These are phyloP conservation scores for Dendrothele bispora DNA, from an alignment of 768 basidiomycete species.

Conservation along the genomic window DNA sequence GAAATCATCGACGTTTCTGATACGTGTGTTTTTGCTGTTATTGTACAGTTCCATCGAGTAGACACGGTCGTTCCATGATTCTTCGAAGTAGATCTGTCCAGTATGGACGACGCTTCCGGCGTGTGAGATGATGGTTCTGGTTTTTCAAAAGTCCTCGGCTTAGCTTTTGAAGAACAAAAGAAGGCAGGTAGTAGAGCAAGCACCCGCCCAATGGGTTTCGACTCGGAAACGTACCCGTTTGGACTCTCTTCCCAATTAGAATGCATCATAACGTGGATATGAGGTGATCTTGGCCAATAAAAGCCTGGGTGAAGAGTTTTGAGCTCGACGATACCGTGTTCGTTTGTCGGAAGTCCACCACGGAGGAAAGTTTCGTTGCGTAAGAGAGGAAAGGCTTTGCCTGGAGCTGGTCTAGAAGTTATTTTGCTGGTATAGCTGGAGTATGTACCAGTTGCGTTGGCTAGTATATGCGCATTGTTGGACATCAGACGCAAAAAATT, in stretches of 20 bases:
- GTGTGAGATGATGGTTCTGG: conserved; percentile 27
- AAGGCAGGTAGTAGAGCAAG: not conserved
- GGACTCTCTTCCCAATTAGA: conserved; percentile 15
- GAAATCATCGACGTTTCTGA: conserved; percentile 29
- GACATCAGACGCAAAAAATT: too few species aligned
- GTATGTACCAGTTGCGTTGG: too few species aligned
- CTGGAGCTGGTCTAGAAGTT: too few species aligned
- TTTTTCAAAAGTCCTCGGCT: not conserved
- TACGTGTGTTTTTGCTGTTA: conserved; percentile 23
- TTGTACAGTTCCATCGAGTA: conserved; percentile 25
- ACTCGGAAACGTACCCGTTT: conserved; percentile 19
- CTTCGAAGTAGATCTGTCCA: conserved; percentile 37
- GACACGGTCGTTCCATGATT: conserved; percentile 27
- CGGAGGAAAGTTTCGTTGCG: conserved; percentile 31
- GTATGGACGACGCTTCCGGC: conserved; percentile 30
- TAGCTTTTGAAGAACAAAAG: not conserved
- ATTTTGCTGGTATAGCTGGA: too few species aligned
- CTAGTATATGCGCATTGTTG: too few species aligned
- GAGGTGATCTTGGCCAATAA: conserved; percentile 31
- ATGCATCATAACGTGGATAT: conserved; percentile 33
- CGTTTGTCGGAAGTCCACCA: conserved; percentile 30
- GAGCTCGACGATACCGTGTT: conserved; percentile 30
- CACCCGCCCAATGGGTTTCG: not conserved
- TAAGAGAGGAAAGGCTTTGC: not conserved
- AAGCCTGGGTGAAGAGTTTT: conserved; percentile 31